A percentile compares a stretch with the other conserved stretches of the same genome.
phyloP scores from a whole-genome alignment of 2,329 filamentous ascomycete genomes.

The Ilyonectria destructans region DNA sequence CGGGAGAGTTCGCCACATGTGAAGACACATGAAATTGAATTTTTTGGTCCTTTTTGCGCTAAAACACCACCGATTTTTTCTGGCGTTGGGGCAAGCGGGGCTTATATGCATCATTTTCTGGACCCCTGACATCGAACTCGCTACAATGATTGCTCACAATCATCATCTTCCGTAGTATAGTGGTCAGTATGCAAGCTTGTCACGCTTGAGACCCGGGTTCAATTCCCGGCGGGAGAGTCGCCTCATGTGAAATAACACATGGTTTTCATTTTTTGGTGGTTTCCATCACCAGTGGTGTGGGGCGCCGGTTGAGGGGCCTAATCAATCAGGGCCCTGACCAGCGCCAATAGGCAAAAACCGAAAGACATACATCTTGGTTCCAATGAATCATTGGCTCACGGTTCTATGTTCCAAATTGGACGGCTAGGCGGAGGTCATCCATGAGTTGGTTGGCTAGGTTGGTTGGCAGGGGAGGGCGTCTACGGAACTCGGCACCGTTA shows the following conservation, averaged over 20 bases:
- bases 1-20: slow-evolving; percentile 46
- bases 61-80: not conserved
- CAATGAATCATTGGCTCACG: too few relatives aligned
- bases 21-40: slow-evolving; percentile 8
- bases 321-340: too few relatives aligned
- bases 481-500: too few relatives aligned
- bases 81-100: not conserved
- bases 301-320: not conserved
- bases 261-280: slow-evolving; percentile 23
- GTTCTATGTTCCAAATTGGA: too few relatives aligned
- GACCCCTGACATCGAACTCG: slow-evolving; percentile 12
- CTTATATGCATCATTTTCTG: not conserved
- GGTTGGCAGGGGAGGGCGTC: too few relatives aligned
- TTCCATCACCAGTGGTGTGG: not conserved
- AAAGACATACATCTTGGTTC: too few relatives aligned
- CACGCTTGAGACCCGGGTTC: slow-evolving; percentile 35
- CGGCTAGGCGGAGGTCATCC: too few relatives aligned
- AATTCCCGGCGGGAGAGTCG: slow-evolving; percentile 37
- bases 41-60: slow-evolving; percentile 6
- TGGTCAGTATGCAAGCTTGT: slow-evolving; percentile 42
- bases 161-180: slow-evolving; percentile 48
- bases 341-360: too few relatives aligned
- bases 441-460: too few relatives aligned
- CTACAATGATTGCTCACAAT: slow-evolving; percentile 38
- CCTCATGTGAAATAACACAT: slow-evolving; percentile 12